Evolutionary conservation across 805 yeast genomes (phyloP).

Genomic region (Yamadazyma insecticola): DNA sequence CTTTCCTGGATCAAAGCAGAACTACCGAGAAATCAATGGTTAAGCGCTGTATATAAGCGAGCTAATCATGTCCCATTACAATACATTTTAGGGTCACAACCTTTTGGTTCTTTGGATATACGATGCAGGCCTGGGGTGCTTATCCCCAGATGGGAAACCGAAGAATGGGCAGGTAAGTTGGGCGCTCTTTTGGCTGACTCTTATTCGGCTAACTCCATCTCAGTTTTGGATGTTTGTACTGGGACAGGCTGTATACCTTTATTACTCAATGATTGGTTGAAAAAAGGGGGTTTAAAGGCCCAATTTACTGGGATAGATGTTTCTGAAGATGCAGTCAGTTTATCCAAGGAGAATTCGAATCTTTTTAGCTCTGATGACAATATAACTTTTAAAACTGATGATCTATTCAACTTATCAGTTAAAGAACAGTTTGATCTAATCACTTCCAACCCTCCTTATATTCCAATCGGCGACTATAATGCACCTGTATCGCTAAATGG

Average conservation of each 20-base stretch:
- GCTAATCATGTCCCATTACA: slow-evolving; percentile 66
- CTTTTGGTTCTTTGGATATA: slow-evolving; percentile 70
- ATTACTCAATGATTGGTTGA: slow-evolving; percentile 28
- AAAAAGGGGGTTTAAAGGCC: slow-evolving; percentile 1
- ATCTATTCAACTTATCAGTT: slow-evolving; percentile 3
- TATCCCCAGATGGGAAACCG: slow-evolving; percentile 95
- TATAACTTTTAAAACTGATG: slow-evolving; percentile 4
- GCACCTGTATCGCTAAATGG: slow-evolving; percentile 37
- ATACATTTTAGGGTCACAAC: slow-evolving; percentile 80
- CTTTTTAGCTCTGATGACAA: slow-evolving; percentile 5
- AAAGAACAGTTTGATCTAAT: slow-evolving; percentile 44
- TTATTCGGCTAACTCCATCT: not conserved
- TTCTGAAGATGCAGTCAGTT: slow-evolving; percentile 45
- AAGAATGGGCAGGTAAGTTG: slow-evolving; percentile 70
- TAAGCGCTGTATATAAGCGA: slow-evolving; percentile 50
- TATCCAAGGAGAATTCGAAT: slow-evolving; percentile 45
- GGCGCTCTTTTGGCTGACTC: slow-evolving; percentile 10
- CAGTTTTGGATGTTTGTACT: slow-evolving; percentile 68
- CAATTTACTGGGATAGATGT: slow-evolving; percentile 51
- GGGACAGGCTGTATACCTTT: slow-evolving; percentile 88
- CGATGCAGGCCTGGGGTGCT: slow-evolving; percentile 60
- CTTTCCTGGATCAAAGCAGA: slow-evolving; percentile 61
- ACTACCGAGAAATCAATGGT: slow-evolving; percentile 45
- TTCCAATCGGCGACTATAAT: slow-evolving; percentile 45
- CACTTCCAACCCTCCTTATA: slow-evolving; percentile 90